Evolutionary conservation across 148 eudicot genomes (phyloP), one percentile per base, ranked within the genome.

Genomic region (Silene latifolia): DNA sequence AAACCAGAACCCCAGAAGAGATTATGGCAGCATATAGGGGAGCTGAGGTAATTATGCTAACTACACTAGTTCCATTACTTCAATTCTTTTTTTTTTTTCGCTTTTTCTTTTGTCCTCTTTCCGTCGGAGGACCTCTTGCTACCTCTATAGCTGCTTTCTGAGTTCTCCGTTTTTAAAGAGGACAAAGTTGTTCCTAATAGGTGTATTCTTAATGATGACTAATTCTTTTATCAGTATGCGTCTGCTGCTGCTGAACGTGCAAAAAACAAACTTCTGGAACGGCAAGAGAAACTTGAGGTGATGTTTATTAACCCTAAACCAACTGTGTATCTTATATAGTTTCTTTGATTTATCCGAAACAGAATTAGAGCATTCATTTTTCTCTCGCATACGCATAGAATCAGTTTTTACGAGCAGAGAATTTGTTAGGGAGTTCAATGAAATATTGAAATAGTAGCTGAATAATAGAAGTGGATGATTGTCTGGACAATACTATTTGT

Each of bases 241-340:
- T 67, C 90, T 47, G 73, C 82, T 71, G 91, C 89, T 51, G 96
- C 96, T 77, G 82, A 86, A 79, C 81, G 87, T 73, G 98, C 98
- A 63, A 90, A 82, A 80, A 86, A 90, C 82, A 93, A 90, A 81
- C 98, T 93, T 80, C 20, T 89, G 6, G 96, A 90, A 81, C 96
- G 98, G 72, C 81, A 80, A 84, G 91, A 90, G 80, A 93, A 90
- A 80, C 98, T 93, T 60, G 93, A 93, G 91, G 98, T 93, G 81
- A 44, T 35, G 24, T 47, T 23, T 54, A 69, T 9, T 64, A 64
- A 61, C 20, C 69, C 9, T 63, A 44, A 51, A 20, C 71, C 12
- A 63, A 51, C 35, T 25, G 27, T 53, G n/a, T 29, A 57, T 15
- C 66, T 20, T 51, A 48, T 65, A 54, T 48, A 12, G 35, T 59